Percentiles rank a stretch among this genome's conserved stretches.
These are phyloP conservation scores for Gentiana dahurica DNA, from an alignment of 257 asterid genomes.

Conservation along the genomic window DNA sequence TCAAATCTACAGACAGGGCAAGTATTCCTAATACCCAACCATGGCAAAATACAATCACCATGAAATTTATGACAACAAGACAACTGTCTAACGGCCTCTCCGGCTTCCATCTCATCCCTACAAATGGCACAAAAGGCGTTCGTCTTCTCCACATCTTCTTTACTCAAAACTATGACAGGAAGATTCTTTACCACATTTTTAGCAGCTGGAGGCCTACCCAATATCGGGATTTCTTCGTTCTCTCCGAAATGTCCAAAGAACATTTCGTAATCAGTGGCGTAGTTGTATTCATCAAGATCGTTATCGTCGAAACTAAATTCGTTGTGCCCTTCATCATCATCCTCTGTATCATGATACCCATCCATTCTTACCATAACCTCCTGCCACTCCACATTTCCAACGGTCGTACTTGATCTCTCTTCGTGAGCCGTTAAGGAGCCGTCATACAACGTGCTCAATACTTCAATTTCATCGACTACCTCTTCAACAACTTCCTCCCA, in stretches of 20 bases:
- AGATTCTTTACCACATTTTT: constrained; percentile 21
- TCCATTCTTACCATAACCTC: constrained; percentile 28
- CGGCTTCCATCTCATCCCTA: constrained; percentile 39
- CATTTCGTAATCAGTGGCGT: constrained; percentile 22
- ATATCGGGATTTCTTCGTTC: constrained; percentile 8
- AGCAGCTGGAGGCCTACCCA: constrained; percentile 30
- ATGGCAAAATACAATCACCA: constrained; percentile 46
- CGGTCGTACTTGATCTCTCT: constrained; percentile 12
- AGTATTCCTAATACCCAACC: constrained; percentile 52
- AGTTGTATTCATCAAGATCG: constrained; percentile 19
- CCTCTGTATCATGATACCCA: constrained; percentile 14
- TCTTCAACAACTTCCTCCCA: constrained; percentile 31
- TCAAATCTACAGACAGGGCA: constrained; percentile 64
- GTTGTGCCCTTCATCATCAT: constrained; percentile 11
- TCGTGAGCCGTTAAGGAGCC: constrained; percentile 10
- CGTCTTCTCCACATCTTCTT: constrained; percentile 16
- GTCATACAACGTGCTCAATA: constrained; percentile 18
- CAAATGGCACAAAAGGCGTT: constrained; percentile 39
- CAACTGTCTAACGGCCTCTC: constrained; percentile 36
- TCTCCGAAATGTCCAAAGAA: constrained; percentile 24
- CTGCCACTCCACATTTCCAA: constrained; percentile 20
- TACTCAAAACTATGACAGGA: constrained; percentile 16
- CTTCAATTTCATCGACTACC: constrained; percentile 25
- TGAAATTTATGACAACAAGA: constrained; percentile 53
- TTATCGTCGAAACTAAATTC: constrained; percentile 11